phyloP scores from a whole-genome alignment of 495 filamentous ascomycete species.

The Aspergillus taichungensis region DNA sequence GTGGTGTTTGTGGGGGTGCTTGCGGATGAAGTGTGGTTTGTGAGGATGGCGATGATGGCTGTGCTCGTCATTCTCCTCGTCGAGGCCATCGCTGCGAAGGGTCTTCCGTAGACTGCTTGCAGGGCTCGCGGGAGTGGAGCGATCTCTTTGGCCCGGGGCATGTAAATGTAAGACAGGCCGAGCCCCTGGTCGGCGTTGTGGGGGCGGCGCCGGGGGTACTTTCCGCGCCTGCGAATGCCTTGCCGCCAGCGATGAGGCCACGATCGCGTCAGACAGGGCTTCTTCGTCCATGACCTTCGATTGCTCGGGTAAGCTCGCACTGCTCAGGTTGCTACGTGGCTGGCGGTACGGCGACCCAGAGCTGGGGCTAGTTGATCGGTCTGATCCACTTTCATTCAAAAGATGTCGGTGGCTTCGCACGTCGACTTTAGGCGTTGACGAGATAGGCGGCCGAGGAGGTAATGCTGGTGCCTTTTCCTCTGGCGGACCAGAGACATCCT shows the following conservation, averaged over 20 bases:
- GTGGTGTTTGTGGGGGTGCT: constrained; percentile 75
- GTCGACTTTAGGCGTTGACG: constrained; percentile 5
- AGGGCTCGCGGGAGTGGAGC: constrained; percentile 47
- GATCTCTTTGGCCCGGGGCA: constrained; percentile 23
- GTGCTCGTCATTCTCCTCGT: constrained; percentile 51
- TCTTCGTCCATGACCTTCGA: constrained; percentile 33
- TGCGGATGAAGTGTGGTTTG: constrained; percentile 46
- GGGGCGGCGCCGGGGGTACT: constrained; percentile 31
- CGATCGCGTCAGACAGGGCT: constrained; percentile 63
- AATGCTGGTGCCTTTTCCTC: constrained; percentile 17
- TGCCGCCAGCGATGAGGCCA: constrained; percentile 77
- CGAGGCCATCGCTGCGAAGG: constrained; percentile 48
- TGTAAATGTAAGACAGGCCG: constrained; percentile 31
- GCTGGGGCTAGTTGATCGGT: constrained; percentile 20
- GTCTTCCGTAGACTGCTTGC: constrained; percentile 59
- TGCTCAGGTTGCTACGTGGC: constrained; percentile 20
- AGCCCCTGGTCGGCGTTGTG: constrained; percentile 42
- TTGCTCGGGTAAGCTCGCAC: constrained; percentile 18
- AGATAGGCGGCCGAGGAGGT: constrained; percentile 19
- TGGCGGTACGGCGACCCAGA: constrained; percentile 17
- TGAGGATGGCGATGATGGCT: constrained; percentile 30
- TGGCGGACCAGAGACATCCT: constrained; percentile 3
- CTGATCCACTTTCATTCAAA: constrained; percentile 1
- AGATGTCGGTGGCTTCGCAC: constrained; percentile 9
- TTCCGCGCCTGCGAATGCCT: constrained; percentile 49